Percentiles rank a stretch among this genome's conserved stretches.
phyloP scores from a whole-genome alignment of 129 eudicot species.

The Saposhnikovia divaricata region DNA sequence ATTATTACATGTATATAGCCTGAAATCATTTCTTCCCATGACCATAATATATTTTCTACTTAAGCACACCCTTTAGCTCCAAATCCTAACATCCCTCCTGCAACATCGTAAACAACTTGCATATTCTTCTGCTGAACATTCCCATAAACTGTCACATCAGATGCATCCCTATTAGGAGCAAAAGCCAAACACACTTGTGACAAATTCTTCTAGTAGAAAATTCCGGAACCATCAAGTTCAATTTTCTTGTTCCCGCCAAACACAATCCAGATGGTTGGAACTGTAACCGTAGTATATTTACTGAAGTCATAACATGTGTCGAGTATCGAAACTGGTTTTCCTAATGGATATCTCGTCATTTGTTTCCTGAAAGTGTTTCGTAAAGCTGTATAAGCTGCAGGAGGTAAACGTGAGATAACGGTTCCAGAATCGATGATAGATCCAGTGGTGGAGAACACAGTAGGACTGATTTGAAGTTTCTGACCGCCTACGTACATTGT shows the following conservation, averaged over 20 bases:
- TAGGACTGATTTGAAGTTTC: constrained; percentile 32
- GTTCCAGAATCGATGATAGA: constrained; percentile 85
- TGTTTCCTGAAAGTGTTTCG: constrained; percentile 32
- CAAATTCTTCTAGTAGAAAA: constrained; percentile 10
- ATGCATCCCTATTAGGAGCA: constrained; percentile 47
- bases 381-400: constrained; percentile 49
- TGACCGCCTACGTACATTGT: constrained; percentile 41
- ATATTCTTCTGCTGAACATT: constrained; percentile 65
- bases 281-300: constrained; percentile 17
- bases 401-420: constrained; percentile 67
- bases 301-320: constrained; percentile 80
- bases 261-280: constrained; percentile 40
- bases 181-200: constrained; percentile 58
- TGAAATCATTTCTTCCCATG: no score
- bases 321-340: constrained; percentile 39
- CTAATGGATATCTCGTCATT: constrained; percentile 48
- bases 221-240: constrained; percentile 26
- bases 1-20: no score
- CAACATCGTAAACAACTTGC: constrained; percentile 65
- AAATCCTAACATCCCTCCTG: constrained; percentile 71
- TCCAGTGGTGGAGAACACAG: constrained; percentile 41
- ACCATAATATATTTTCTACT: neutral
- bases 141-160: constrained; percentile 42
- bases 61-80: constrained; percentile 55
- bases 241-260: constrained; percentile 43